phyloP scores from a whole-genome alignment of 148 eudicot species.

The Pouteria glomerata region DNA sequence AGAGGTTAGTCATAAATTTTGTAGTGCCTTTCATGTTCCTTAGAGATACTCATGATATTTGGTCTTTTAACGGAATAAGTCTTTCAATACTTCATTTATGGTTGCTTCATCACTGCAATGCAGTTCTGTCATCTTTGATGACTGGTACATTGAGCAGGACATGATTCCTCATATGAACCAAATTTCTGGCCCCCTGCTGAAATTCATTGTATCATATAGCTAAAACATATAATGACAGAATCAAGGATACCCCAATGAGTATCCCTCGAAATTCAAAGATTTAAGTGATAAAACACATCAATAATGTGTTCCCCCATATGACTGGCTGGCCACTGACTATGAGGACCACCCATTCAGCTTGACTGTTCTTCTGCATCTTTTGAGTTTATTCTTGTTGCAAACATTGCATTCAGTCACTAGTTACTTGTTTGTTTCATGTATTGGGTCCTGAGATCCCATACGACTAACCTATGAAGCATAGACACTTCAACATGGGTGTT shows the following conservation, averaged over 20 bases:
- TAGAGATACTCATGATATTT: not conserved
- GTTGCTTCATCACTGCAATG: not conserved
- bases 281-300: too few relatives aligned
- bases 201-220: not conserved
- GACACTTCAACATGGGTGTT: too few relatives aligned
- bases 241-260: not conserved
- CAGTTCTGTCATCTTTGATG: not conserved
- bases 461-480: too few relatives aligned
- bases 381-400: too few relatives aligned
- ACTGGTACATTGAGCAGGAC: not conserved
- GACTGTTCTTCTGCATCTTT: too few relatives aligned
- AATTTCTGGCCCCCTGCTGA: not conserved
- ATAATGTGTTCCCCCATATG: too few relatives aligned
- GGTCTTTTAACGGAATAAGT: not conserved
- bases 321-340: too few relatives aligned
- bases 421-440: too few relatives aligned
- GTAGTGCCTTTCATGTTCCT: not conserved
- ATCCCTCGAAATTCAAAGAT: not conserved
- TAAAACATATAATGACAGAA: not conserved
- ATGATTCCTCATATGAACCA: not conserved
- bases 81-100: not conserved
- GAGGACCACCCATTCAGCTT: too few relatives aligned
- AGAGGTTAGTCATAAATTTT: slow-evolving; percentile 43
- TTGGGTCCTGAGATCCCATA: too few relatives aligned
- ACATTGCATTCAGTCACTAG: too few relatives aligned